These are phyloP conservation scores for Nowakowskiella sp. DNA, from an alignment of 192 early-diverging fungal genomes.

Conservation along the genomic window DNA sequence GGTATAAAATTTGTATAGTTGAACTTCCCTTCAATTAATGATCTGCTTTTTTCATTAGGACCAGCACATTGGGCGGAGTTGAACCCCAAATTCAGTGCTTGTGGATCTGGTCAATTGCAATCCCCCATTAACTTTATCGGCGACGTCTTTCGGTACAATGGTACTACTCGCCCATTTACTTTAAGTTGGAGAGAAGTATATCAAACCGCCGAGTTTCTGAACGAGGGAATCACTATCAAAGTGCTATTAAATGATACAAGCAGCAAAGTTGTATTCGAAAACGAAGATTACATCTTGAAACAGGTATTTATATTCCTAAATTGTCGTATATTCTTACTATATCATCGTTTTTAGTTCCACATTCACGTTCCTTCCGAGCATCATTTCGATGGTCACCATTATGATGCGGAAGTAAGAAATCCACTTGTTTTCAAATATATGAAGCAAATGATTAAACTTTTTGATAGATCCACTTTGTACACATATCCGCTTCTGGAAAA, in stretches of 20 bases:
- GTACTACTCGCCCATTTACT: background rate
- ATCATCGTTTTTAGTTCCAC: too few species aligned
- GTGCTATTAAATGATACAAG: too few species aligned
- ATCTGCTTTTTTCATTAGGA: too few species aligned
- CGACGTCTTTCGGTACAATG: background rate
- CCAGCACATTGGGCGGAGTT: constrained; percentile 18
- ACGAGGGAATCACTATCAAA: constrained; percentile 40
- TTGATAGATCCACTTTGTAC: constrained; percentile 53
- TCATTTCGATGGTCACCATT: constrained; percentile 22
- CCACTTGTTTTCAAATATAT: too few species aligned
- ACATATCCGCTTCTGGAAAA: constrained; percentile 19
- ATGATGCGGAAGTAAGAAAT: constrained; percentile 35
- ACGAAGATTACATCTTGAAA: background rate
- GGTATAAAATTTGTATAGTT: too few species aligned
- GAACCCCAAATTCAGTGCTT: constrained; percentile 12
- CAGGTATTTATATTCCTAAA: constrained; percentile 6
- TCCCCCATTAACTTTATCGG: constrained; percentile 44
- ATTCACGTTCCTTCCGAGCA: constrained; percentile 60
- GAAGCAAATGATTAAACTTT: too few species aligned
- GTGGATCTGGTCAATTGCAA: constrained; percentile 29
- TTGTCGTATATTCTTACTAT: constrained; percentile 4
- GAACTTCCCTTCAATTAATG: too few species aligned
- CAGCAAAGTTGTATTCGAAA: constrained; percentile 10
- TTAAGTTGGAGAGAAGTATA: constrained; percentile 7
- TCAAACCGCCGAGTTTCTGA: constrained; percentile 12